phyloP scores from a whole-genome alignment of 2,329 filamentous ascomycete genomes.

The Chrysosphaeria jannelii region DNA sequence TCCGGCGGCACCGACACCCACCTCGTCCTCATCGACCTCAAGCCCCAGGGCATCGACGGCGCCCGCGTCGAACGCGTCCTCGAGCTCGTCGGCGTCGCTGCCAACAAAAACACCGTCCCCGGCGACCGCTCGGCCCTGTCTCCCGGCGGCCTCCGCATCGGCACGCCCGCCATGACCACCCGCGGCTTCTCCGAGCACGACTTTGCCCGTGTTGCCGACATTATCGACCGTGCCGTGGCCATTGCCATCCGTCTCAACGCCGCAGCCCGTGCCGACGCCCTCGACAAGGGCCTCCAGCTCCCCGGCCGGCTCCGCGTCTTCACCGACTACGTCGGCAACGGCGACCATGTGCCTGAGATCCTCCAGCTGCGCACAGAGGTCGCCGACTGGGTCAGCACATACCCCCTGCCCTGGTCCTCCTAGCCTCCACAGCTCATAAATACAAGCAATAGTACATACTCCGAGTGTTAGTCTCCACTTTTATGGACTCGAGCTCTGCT shows the following conservation, averaged over 20 bases:
- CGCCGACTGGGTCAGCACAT: slow-evolving; percentile 50
- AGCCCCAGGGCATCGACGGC: slow-evolving; percentile 65
- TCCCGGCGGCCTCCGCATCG: slow-evolving; percentile 77
- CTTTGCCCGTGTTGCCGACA: slow-evolving; percentile 61
- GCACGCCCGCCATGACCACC: slow-evolving; percentile 91
- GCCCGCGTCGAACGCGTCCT: slow-evolving; percentile 70
- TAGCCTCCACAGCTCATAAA: no score
- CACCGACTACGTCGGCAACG: slow-evolving; percentile 34
- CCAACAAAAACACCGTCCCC: slow-evolving; percentile 97
- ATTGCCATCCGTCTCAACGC: slow-evolving; percentile 53
- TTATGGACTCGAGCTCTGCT: no score
- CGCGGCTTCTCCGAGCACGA: slow-evolving; percentile 74
- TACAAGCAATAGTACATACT: no score
- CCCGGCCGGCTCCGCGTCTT: slow-evolving; percentile 35
- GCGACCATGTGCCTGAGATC: slow-evolving; percentile 38
- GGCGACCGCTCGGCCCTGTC: slow-evolving; percentile 83
- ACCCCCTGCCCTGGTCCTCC: slow-evolving; percentile 43
- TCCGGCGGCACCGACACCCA: slow-evolving; percentile 93
- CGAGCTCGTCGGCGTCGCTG: slow-evolving; percentile 81
- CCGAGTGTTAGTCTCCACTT: no score
- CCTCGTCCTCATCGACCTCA: slow-evolving; percentile 74
- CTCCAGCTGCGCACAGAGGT: slow-evolving; percentile 44
- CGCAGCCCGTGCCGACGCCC: slow-evolving; percentile 35
- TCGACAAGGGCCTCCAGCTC: slow-evolving; percentile 34
- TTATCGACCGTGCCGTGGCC: slow-evolving; percentile 55